These are phyloP conservation scores for Fusarium lyarnte DNA, from an alignment of 2,329 filamentous ascomycete genomes.

Conservation along the genomic window DNA sequence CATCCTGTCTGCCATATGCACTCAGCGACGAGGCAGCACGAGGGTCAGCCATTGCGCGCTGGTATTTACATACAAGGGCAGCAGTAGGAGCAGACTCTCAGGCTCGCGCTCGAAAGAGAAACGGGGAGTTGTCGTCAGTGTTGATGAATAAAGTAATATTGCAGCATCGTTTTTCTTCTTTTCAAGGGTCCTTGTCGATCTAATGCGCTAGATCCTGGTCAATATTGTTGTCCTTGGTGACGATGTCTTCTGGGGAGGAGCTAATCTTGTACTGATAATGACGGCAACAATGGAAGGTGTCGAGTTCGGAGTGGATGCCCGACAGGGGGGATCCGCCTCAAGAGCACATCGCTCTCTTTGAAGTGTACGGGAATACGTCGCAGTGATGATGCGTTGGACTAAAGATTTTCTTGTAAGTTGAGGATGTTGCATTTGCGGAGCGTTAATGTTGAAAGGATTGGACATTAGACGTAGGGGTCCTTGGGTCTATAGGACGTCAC, in stretches of 20 bases:
- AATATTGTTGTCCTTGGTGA: slow-evolving; percentile 36
- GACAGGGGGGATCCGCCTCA: slow-evolving; percentile 33
- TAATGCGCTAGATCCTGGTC: slow-evolving; percentile 23
- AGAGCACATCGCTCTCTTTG: slow-evolving; percentile 31
- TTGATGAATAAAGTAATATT: slow-evolving; percentile 27
- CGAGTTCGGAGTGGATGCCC: slow-evolving; percentile 31
- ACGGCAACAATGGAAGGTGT: slow-evolving; percentile 2
- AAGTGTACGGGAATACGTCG: slow-evolving; percentile 7
- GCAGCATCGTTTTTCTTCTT: slow-evolving; percentile 38
- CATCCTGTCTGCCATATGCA: slow-evolving; percentile 40
- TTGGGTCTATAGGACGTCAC: slow-evolving; percentile 20
- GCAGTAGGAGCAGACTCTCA: slow-evolving; percentile 10
- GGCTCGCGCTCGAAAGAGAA: slow-evolving; percentile 23
- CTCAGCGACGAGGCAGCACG: slow-evolving; percentile 37
- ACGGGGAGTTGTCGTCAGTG: slow-evolving; percentile 32
- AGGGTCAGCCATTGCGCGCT: slow-evolving; percentile 41
- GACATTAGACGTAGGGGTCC: slow-evolving; percentile 31
- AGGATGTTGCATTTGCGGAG: slow-evolving; percentile 30
- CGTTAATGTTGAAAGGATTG: slow-evolving; percentile 19
- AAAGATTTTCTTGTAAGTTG: slow-evolving; percentile 11
- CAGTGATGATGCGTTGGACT: slow-evolving; percentile 6
- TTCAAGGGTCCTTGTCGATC: slow-evolving; percentile 35
- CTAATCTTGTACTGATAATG: slow-evolving; percentile 21
- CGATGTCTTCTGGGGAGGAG: slow-evolving; percentile 12
- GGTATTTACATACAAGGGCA: slow-evolving; percentile 37